These are phyloP conservation scores for Diplodia seriata DNA, from an alignment of 2,329 filamentous ascomycete genomes.

Conservation along the genomic window DNA sequence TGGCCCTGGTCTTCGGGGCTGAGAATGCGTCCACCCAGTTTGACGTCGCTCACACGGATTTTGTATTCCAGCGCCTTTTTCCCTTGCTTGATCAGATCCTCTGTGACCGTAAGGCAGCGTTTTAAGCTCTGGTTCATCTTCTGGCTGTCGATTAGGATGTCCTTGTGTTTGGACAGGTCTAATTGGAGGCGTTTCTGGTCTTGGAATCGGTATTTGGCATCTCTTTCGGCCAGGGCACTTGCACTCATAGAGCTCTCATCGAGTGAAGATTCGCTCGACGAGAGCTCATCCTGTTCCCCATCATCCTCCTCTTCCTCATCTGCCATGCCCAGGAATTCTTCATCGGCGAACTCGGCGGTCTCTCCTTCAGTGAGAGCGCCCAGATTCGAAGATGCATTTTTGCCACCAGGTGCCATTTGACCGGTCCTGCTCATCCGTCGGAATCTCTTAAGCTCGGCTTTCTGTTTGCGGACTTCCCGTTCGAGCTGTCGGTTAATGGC, in stretches of 20 bases:
- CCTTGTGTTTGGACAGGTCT: slow-evolving; percentile 87
- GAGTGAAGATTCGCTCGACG: slow-evolving; percentile 57
- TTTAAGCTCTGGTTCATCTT: slow-evolving; percentile 96
- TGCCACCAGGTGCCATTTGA: slow-evolving; percentile 49
- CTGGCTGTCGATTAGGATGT: slow-evolving; percentile 86
- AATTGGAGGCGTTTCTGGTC: slow-evolving; percentile 85
- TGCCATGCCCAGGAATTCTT: slow-evolving; percentile 48
- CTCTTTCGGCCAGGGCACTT: slow-evolving; percentile 50
- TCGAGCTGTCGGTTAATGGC: slow-evolving; percentile 95
- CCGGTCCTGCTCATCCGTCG: slow-evolving; percentile 85
- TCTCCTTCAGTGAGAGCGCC: slow-evolving; percentile 49
- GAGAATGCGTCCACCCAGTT: slow-evolving; percentile 81
- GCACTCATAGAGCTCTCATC: slow-evolving; percentile 58
- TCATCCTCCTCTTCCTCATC: slow-evolving; percentile 49
- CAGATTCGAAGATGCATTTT: slow-evolving; percentile 43
- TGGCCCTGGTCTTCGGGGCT: slow-evolving; percentile 64
- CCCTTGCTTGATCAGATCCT: slow-evolving; percentile 87
- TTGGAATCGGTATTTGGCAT: slow-evolving; percentile 65
- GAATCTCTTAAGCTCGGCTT: slow-evolving; percentile 83
- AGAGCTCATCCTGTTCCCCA: slow-evolving; percentile 54
- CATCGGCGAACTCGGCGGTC: slow-evolving; percentile 36
- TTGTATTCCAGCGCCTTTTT: slow-evolving; percentile 85
- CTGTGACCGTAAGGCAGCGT: slow-evolving; percentile 86
- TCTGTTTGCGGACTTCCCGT: slow-evolving; percentile 89
- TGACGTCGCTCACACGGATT: slow-evolving; percentile 78